A percentile compares a stretch with the other conserved stretches of the same genome.
Evolutionary conservation across 164 flowering plant species (phyloP).

Genomic region (Litsea cubeba): DNA sequence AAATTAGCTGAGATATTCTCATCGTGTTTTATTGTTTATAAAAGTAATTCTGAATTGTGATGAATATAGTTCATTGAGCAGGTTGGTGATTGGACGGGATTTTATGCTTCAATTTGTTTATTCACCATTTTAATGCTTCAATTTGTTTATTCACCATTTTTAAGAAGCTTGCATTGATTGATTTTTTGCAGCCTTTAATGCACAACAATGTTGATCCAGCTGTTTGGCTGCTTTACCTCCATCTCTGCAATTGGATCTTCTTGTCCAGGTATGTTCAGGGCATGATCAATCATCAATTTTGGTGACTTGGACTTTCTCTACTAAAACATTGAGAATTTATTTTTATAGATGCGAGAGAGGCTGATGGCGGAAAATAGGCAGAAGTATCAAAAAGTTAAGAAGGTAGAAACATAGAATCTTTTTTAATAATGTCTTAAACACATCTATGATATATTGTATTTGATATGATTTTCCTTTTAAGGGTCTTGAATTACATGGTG

Average conservation of each 20-base stretch:
- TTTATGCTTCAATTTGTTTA: not conserved
- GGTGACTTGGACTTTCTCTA: not conserved
- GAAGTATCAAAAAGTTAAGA: conserved; percentile 90
- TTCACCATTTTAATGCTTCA: too few species aligned
- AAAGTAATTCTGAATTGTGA: not conserved
- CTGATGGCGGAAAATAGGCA: conserved; percentile 97
- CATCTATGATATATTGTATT: not conserved
- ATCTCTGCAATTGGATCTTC: conserved; percentile 96
- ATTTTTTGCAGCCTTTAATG: conserved; percentile 57
- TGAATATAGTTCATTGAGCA: not conserved
- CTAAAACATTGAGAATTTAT: not conserved
- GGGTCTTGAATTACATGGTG: not conserved
- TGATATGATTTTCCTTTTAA: not conserved
- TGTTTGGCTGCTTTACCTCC: conserved; percentile 92
- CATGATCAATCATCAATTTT: not conserved
- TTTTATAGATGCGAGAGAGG: conserved; percentile 78
- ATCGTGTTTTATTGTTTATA: not conserved
- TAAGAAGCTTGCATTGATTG: conserved; percentile 1
- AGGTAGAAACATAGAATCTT: conserved; percentile 36
- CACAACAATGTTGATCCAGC: conserved; percentile 74
- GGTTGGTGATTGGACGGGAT: not conserved
- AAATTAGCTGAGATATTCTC: not conserved
- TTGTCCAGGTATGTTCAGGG: conserved; percentile 59
- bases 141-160: not conserved
- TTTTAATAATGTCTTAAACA: not conserved